Percentiles rank a stretch among this genome's conserved stretches.
These are phyloP conservation scores for Ophiostoma piceae DNA, from an alignment of 2,329 filamentous ascomycete genomes.

Conservation along the genomic window DNA sequence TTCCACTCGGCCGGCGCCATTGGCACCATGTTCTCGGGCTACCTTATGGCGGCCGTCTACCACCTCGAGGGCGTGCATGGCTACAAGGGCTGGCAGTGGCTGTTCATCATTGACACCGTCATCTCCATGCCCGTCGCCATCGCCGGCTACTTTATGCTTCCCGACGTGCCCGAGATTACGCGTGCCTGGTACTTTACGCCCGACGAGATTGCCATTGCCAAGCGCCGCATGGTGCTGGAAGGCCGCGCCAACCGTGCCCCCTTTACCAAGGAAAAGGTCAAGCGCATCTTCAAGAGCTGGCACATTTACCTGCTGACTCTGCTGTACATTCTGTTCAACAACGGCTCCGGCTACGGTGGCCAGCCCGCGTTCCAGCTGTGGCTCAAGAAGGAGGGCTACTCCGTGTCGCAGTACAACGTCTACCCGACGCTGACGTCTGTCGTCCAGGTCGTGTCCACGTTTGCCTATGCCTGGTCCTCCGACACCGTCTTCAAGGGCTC, in stretches of 20 bases:
- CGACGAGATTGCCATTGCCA: conserved; percentile 38
- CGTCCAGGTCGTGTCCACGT: conserved; percentile 52
- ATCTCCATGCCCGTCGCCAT: conserved; percentile 53
- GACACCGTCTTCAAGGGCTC: conserved; percentile 48
- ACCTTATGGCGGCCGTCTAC: conserved; percentile 51
- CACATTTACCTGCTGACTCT: conserved; percentile 56
- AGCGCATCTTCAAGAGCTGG: conserved; percentile 59
- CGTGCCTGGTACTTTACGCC: conserved; percentile 37
- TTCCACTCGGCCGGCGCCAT: conserved; percentile 48
- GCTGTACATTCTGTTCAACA: conserved; percentile 62
- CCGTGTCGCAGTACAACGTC: conserved; percentile 42
- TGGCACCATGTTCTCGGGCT: conserved; percentile 54
- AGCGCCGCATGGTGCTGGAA: conserved; percentile 32
- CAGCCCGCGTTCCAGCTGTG: conserved; percentile 53
- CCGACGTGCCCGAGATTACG: conserved; percentile 39
- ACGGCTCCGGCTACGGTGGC: conserved; percentile 40
- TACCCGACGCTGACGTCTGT: conserved; percentile 56
- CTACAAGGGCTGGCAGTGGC: conserved; percentile 50
- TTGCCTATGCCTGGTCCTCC: conserved; percentile 62
- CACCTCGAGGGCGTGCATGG: conserved; percentile 47
- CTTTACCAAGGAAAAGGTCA: conserved; percentile 46
- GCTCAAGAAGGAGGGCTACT: conserved; percentile 43
- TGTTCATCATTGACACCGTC: conserved; percentile 54
- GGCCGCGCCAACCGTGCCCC: conserved; percentile 26
- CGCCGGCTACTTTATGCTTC: conserved; percentile 45